phyloP scores from a whole-genome alignment of 805 yeast species.

The Soucietia sequanensis region DNA sequence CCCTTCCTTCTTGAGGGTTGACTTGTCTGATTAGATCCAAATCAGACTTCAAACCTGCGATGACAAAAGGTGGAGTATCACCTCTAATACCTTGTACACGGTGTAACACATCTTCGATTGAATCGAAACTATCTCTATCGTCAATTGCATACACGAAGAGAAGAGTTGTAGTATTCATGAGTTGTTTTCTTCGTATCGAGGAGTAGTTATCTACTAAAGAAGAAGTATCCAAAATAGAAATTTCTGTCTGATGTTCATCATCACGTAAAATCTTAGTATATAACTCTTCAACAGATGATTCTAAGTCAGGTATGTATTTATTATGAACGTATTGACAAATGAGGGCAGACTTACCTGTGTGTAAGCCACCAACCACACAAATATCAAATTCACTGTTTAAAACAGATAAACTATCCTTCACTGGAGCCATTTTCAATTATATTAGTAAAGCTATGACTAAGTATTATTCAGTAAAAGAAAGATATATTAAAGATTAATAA shows the following conservation, averaged over 20 bases:
- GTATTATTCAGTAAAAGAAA: no score
- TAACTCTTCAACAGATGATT: conserved; percentile 22
- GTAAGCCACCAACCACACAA: conserved; percentile 25
- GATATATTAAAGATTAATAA: no score
- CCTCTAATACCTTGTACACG: conserved; percentile 19
- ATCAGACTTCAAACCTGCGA: conserved; percentile 33
- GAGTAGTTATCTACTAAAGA: conserved; percentile 24
- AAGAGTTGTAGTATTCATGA: conserved; percentile 27
- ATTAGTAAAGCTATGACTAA: no score
- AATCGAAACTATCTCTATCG: conserved; percentile 24
- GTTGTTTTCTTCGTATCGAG: conserved; percentile 23
- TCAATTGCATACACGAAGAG: conserved; percentile 28
- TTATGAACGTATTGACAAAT: conserved; percentile 21
- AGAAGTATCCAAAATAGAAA: conserved; percentile 32
- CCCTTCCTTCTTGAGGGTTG: conserved; percentile 24
- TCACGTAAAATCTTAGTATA: conserved; percentile 16
- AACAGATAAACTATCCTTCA: conserved; percentile 11
- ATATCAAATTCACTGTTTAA: conserved; percentile 21
- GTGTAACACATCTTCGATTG: conserved; percentile 26
- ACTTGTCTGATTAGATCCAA: conserved; percentile 25
- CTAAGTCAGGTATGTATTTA: conserved; percentile 16
- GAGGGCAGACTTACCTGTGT: conserved; percentile 26
- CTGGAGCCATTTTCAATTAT: background rate
- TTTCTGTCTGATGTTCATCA: conserved; percentile 17
- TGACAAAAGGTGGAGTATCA: conserved; percentile 26